Base-by-base conservation (phyloP, 1,139 yeast species). In the Scheffersomyces illinoinensis region DNA sequence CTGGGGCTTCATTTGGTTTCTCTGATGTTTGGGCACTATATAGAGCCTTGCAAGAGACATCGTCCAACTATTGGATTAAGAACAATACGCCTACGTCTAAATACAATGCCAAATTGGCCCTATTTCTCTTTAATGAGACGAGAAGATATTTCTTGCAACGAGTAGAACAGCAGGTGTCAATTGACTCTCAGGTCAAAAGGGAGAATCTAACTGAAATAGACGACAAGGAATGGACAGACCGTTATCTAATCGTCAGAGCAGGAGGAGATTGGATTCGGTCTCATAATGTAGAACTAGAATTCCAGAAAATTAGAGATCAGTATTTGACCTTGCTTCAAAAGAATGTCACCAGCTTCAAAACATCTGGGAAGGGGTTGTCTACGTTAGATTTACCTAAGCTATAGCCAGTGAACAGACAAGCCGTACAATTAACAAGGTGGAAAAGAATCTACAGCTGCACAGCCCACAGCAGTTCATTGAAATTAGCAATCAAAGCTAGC, bases 11-110 rank as follows among this genome's bases (percentile, higher is more conserved):
- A 12, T 58, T 63, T 57, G 66, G 65, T 19, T 62, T 58, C 47
- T 60, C 58, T 21, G 66, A 63, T 56, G 63, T 58, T 4, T 63
- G 65, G 65, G 61, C 64, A 8, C 53, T 63, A 23, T 63, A 61
- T 53, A 56, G 64, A 50, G 48, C 61, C 4, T 43, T 60, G 47
- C 54, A 56, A 49, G 60, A 61, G 24, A 56, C 60, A 14, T 48
- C 61, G 18, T 48, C 54, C 24, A 39, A 51, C 47, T 53, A 55
- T 39, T 57, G 59, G 59, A 26, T 51, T 17, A 55, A 56, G 46
- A 21, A 33, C 19, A 47, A 46, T 10, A 50, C 52, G 0, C 5
- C 43, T 12, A 53, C 20, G 5, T n/a, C 23, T 18, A 53, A 50
- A 21, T 57, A 57, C 50, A 55, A 62, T 51, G 12, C 59, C 2